Percentiles rank a stretch among this genome's conserved stretches.
Evolutionary conservation across 306 rosid species (phyloP).

Genomic region (barrel medic (Medicago truncatula)): DNA sequence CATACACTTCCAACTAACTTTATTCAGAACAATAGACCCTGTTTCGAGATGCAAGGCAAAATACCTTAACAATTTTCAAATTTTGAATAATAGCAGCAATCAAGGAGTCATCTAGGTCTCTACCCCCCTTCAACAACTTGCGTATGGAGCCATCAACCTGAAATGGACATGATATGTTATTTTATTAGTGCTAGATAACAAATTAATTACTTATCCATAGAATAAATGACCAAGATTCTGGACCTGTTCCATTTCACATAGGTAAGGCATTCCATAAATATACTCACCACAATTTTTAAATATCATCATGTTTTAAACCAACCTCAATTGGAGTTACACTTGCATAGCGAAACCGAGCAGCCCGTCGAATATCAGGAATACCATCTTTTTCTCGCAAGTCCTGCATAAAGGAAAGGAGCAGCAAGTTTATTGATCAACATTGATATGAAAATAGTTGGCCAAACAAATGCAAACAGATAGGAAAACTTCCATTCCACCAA

Average conservation of each 20-base stretch:
- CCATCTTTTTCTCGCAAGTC: constrained; percentile 82
- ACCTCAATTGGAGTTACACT: constrained; percentile 82
- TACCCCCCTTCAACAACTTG: constrained; percentile 72
- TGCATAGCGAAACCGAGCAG: constrained; percentile 87
- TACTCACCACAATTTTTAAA: constrained; percentile 20
- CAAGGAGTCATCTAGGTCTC: constrained; percentile 76
- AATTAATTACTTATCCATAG: constrained; percentile 7
- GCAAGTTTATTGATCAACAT: constrained; percentile 35
- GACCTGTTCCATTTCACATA: constrained; percentile 24
- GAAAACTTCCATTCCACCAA: constrained; percentile 14
- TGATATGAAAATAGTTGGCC: constrained; percentile 26
- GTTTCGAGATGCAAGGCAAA: constrained; percentile 39
- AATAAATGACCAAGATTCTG: constrained; percentile 21
- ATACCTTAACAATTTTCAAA: constrained; percentile 86
- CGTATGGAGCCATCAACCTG: constrained; percentile 66
- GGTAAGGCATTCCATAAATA: constrained; percentile 21
- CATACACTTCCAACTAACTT: constrained; percentile 17
- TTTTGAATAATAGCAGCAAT: constrained; percentile 75
- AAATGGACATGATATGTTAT: constrained; percentile 33
- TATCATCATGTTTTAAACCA: constrained; percentile 44
- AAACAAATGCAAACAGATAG: constrained; percentile 22
- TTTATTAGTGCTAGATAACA: constrained; percentile 25
- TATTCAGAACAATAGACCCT: constrained; percentile 34
- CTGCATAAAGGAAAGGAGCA: constrained; percentile 52
- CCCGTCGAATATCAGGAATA: constrained; percentile 82